These are phyloP conservation scores for Besnoitia besnoiti DNA, from an alignment of 169 alveolate genomes.

Conservation along the genomic window DNA sequence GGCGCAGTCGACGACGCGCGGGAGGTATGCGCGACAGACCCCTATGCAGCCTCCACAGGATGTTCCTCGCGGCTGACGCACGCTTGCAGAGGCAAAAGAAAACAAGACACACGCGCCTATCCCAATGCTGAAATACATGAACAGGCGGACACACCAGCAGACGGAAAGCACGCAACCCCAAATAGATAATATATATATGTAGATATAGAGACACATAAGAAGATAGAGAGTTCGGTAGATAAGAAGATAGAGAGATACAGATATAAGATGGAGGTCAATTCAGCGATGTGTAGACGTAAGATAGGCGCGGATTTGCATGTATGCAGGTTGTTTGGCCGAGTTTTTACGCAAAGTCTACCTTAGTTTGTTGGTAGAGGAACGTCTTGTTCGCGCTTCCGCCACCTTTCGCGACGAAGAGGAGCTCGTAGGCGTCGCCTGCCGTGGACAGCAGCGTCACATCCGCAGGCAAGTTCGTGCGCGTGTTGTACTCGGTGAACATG, in stretches of 20 bases:
- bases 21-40: no score
- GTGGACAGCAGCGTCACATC: slow-evolving; percentile 80
- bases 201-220: not conserved
- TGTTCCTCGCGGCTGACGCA: not conserved
- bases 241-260: no score
- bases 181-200: not conserved
- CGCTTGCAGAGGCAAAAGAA: no score
- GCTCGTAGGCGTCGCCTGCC: slow-evolving; percentile 77
- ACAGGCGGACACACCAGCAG: not conserved
- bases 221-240: no score
- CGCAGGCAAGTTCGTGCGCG: slow-evolving; percentile 89
- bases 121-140: not conserved
- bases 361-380: slow-evolving; percentile 86
- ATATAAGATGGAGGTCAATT: no score
- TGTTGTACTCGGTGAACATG: slow-evolving; percentile 88
- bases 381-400: slow-evolving; percentile 92
- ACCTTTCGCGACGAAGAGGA: slow-evolving; percentile 87
- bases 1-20: not conserved
- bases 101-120: no score
- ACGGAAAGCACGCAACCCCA: not conserved
- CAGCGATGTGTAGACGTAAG: no score
- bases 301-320: no score
- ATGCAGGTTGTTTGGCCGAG: no score
- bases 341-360: slow-evolving; percentile 39
- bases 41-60: not conserved